These are phyloP conservation scores for Elaeis oleifera DNA, from an alignment of 202 grass and related monocot species.

Conservation along the genomic window DNA sequence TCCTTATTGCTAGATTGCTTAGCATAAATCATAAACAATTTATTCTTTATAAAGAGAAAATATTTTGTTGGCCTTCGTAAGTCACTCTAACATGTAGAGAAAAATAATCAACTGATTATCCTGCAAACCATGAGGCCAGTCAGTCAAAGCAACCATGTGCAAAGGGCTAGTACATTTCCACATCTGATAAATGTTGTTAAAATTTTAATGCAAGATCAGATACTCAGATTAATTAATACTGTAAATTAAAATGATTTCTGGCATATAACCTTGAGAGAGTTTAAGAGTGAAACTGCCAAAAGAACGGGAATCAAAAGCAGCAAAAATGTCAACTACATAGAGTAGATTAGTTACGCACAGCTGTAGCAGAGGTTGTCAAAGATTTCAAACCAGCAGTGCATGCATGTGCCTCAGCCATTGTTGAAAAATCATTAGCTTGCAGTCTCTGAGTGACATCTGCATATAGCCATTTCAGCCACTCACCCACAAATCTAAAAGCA, in stretches of 20 bases:
- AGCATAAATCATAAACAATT: no score
- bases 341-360: slow-evolving; percentile 31
- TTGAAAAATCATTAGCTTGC: slow-evolving; percentile 79
- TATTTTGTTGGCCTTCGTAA: no score
- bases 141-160: no score
- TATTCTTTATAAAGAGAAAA: no score
- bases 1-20: no score
- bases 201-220: no score
- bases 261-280: background rate
- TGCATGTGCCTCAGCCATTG: slow-evolving; percentile 76
- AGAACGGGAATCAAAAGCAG: background rate
- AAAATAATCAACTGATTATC: no score
- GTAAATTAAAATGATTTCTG: slow-evolving; percentile 8
- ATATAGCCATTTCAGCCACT: slow-evolving; percentile 88
- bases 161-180: no score
- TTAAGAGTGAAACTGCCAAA: background rate
- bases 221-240: background rate
- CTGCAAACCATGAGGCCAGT: no score
- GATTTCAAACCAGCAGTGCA: slow-evolving; percentile 95
- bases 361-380: slow-evolving; percentile 77
- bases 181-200: no score
- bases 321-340: background rate
- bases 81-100: no score
- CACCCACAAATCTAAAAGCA: slow-evolving; percentile 78
- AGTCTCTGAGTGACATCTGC: slow-evolving; percentile 66